A percentile compares a stretch with the other conserved stretches of the same genome.
These are phyloP conservation scores for Celoporthe dispersa DNA, from an alignment of 2,329 filamentous ascomycete genomes.

Conservation along the genomic window DNA sequence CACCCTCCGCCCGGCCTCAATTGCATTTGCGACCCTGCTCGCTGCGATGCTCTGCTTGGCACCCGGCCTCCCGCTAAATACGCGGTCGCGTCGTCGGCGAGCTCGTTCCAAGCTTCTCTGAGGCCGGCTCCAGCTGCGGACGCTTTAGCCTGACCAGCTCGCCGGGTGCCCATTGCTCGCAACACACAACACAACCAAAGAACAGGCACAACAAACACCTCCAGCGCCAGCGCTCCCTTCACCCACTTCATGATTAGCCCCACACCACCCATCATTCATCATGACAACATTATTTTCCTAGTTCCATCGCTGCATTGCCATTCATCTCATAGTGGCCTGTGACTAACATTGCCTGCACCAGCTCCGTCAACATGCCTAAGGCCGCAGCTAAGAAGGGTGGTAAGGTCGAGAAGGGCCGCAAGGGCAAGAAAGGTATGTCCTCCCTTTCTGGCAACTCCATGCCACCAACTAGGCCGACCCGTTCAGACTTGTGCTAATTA, in stretches of 20 bases:
- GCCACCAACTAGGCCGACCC: neutral
- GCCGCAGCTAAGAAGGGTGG: conserved; percentile 57
- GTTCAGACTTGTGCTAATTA: conserved; percentile 19
- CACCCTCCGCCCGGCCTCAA: conserved; percentile 41
- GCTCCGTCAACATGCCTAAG: conserved; percentile 60
- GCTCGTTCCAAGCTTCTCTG: conserved; percentile 16
- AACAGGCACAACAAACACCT: neutral
- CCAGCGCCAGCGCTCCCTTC: neutral
- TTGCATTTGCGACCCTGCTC: conserved; percentile 43
- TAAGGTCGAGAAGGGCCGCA: conserved; percentile 59
- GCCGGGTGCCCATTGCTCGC: neutral
- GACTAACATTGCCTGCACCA: conserved; percentile 37
- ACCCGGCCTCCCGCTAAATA: conserved; percentile 15
- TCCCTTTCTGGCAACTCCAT: neutral
- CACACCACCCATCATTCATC: conserved; percentile 1
- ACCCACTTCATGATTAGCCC: neutral
- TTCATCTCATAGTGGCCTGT: conserved; percentile 9
- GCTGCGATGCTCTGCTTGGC: conserved; percentile 16
- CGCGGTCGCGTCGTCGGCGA: conserved; percentile 14
- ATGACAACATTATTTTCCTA: neutral
- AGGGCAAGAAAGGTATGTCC: conserved; percentile 62
- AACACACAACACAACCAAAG: neutral
- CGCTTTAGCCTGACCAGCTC: conserved; percentile 13
- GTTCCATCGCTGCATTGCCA: neutral
- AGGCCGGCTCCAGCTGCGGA: conserved; percentile 14